These are phyloP conservation scores for Coemansia sp. DNA, from an alignment of 192 early-diverging fungal genomes.

Conservation along the genomic window DNA sequence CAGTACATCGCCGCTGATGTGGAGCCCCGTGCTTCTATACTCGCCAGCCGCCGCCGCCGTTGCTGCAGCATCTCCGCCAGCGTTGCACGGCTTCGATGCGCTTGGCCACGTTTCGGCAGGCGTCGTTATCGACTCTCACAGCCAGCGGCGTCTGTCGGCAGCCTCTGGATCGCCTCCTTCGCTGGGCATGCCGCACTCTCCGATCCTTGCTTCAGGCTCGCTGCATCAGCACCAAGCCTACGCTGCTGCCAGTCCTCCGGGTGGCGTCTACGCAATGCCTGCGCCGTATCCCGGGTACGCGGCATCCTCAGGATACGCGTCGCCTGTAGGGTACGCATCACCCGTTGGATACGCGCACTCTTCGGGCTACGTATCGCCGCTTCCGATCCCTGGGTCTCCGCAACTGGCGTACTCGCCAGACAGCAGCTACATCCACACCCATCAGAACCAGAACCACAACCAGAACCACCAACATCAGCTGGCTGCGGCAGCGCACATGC, in stretches of 20 bases:
- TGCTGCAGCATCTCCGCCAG: constrained; percentile 19
- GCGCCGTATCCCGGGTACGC: constrained; percentile 13
- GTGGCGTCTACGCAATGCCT: constrained; percentile 18
- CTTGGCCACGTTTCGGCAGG: not conserved
- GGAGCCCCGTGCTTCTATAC: constrained; percentile 51
- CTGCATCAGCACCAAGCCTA: constrained; percentile 1
- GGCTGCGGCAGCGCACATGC: not conserved
- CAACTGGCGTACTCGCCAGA: constrained; percentile 22
- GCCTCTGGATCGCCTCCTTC: not conserved
- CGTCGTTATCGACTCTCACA: not conserved
- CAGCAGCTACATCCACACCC: too few relatives aligned
- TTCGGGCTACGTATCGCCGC: constrained; percentile 25
- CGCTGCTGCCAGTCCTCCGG: not conserved
- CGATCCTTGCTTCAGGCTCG: constrained; percentile 1
- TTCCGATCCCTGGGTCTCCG: constrained; percentile 28
- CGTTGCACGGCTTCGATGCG: not conserved
- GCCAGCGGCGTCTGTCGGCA: not conserved
- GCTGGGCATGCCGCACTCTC: constrained; percentile 7
- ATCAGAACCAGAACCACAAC: too few relatives aligned
- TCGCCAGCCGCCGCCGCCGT: constrained; percentile 10
- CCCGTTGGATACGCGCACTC: constrained; percentile 19
- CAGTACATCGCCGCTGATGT: constrained; percentile 40
- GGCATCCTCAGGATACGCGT: constrained; percentile 21
- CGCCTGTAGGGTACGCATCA: constrained; percentile 22
- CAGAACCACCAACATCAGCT: too few relatives aligned